These are phyloP conservation scores for Trypanosoma lewisi DNA, from an alignment of 208 protist species.

Conservation along the genomic window DNA sequence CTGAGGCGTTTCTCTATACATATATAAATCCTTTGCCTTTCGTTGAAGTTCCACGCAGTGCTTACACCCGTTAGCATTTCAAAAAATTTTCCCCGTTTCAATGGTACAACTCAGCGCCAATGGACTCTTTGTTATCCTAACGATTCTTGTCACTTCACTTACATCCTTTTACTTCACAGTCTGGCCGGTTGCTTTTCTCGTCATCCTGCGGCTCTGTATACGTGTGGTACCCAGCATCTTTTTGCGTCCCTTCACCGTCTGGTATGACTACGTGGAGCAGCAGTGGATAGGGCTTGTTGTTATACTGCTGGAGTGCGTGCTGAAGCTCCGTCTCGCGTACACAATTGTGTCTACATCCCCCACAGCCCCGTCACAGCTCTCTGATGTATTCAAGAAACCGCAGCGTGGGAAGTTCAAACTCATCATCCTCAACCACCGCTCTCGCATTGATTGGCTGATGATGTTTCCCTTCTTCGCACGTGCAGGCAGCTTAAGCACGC, in stretches of 20 bases:
- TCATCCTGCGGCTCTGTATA: slow-evolving; percentile 33
- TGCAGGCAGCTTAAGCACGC: slow-evolving; percentile 11
- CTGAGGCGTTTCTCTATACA: no score
- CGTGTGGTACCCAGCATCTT: slow-evolving; percentile 21
- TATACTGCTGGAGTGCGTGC: slow-evolving; percentile 45
- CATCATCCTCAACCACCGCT: slow-evolving; percentile 86
- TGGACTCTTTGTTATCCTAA: slow-evolving; percentile 30
- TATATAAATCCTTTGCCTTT: no score
- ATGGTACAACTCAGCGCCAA: slow-evolving; percentile 24
- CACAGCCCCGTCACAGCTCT: not conserved
- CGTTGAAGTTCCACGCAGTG: not conserved
- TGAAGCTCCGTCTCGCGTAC: slow-evolving; percentile 59
- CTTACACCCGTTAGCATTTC: not conserved
- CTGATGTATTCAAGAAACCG: slow-evolving; percentile 30
- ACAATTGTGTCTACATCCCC: slow-evolving; percentile 48
- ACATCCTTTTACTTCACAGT: slow-evolving; percentile 26
- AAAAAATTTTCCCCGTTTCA: not conserved
- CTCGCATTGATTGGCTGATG: slow-evolving; percentile 64
- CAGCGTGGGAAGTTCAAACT: slow-evolving; percentile 70
- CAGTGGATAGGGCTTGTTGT: slow-evolving; percentile 48
- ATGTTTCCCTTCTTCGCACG: slow-evolving; percentile 44
- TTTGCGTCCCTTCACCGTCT: slow-evolving; percentile 24
- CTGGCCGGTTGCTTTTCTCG: slow-evolving; percentile 26
- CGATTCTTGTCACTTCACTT: slow-evolving; percentile 15
- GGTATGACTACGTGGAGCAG: slow-evolving; percentile 34